Conservation (phyloP, 139 green algal genomes). For the Chlorella sp. region DNA sequence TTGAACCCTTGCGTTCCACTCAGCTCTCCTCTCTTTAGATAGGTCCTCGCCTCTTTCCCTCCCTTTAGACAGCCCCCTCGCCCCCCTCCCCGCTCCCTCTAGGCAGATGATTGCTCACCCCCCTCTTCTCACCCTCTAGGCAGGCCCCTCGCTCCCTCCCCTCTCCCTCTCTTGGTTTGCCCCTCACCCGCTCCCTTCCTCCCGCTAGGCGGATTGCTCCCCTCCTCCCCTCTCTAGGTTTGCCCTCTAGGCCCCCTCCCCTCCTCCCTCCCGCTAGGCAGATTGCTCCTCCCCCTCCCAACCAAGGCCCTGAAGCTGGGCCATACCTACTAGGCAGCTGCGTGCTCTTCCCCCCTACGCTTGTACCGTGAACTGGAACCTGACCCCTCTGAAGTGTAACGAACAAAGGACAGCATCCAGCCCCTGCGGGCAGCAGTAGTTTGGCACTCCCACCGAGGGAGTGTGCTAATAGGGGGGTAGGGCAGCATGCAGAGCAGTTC, state of each 20-base stretch:
- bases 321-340: neutral
- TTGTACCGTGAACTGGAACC: neutral
- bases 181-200: neutral
- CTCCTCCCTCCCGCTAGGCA: neutral
- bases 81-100: neutral
- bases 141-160: neutral
- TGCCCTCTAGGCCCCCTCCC: neutral
- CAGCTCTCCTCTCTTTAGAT: too few species aligned
- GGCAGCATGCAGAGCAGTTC: neutral
- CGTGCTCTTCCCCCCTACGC: neutral
- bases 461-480: too few species aligned
- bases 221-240: too few species aligned
- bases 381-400: neutral
- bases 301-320: conserved; percentile 14
- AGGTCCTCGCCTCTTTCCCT: too few species aligned
- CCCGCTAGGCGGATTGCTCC: neutral
- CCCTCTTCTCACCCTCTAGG: too few species aligned
- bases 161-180: neutral
- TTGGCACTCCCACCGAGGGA: too few species aligned
- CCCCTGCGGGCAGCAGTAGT: neutral
- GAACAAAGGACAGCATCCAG: neutral
- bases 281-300: neutral
- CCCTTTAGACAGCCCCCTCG: neutral
- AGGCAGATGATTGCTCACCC: too few species aligned
- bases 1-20: too few species aligned